Evolutionary conservation across 2,329 filamentous ascomycete species (phyloP), one percentile per base, ranked within the genome.

Genomic region (Leptodontidium sp.): DNA sequence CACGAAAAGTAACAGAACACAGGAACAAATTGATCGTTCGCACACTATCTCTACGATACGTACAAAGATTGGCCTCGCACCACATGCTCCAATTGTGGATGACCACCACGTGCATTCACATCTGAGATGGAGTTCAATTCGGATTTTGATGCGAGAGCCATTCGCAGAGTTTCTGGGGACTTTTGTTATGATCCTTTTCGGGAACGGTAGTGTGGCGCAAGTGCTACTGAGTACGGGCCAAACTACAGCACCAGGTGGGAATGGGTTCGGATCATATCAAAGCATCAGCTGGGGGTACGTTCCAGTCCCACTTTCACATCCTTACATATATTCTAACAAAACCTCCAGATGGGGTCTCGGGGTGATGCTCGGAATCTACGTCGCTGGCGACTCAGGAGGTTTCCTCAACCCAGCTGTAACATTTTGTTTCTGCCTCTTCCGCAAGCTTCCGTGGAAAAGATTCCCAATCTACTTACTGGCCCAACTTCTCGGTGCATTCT

Each of bases 341-440:
- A 12, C 0, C 5, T 8, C 6, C 50, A 76, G 71, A 38, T 71
- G 75, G 76, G 86, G 88, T 43, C 80, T 92, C 24, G 90, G 87
- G 12, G 87, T 91, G 70, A 91, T 91, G 88, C 82, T 92, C 2
- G 89, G 90, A 4, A 86, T 92, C 50, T 92, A 92, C 74, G 84
- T 86, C n/a, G 83, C 83, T 6, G 86, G 86, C 63, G 89, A 91
- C 73, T 89, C 86, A 3, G 90, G 90, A 8, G 89, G 86, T 0
- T 90, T 92, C 75, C 82, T 93, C 72, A 91, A 90, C 75, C 89
- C 91, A 0, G 91, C 89, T n/a, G 86, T 93, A 17, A 92, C 90
- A 1, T 84, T 93, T 35, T 84, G 86, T 69, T 91, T 89, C 79
- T 92, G 90, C 75, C 79, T 93, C 59, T 91, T 86, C 78, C 88